Base-by-base conservation (phyloP, 2,329 filamentous ascomycete species). In the Penicillium hesseltinei region DNA sequence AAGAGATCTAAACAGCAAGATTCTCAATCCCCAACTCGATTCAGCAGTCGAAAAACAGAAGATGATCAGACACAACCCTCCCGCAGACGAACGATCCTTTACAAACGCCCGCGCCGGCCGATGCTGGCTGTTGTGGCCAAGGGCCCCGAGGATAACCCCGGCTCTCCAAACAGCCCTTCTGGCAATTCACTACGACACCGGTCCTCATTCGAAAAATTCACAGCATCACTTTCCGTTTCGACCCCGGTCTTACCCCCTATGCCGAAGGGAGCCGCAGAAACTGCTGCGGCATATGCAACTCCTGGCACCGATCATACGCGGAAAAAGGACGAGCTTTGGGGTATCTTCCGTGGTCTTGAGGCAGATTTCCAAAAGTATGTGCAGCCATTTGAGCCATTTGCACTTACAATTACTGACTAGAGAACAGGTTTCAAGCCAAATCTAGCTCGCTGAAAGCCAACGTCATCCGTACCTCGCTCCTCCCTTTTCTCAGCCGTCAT, bases 401-500 rank as follows among this genome's bases (percentile, higher is more conserved):
- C 27, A 21, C 31, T 39, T 33, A 13, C 15, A 35, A 57, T 62
- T 36, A 23, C 56, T 66, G 36, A 67, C 55, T 25, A 29, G 27
- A n/a, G 19, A 51, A 35, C 61, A 84, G 81, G 61, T 95, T 96
- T 66, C 83, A 87, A 61, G 80, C 84, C 57, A 95, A 92, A 73
- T 85, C 87, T 35, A 89, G 82, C 65, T 80, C 87, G 0, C 79
- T 92, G 64, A 92, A 91, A 69, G 89, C 91, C 62, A 87, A 86
- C 62, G 83, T 92, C 45, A 83, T 96, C 56, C 87, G 91, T 36
- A 82, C 81, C 8, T 81, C 84, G 1, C 80, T 96, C 4, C 75
- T 96, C 19, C 90, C 91, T 0, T 96, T 96, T 66, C 77, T 97
- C 43, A 83, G 85, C 56, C 86, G 83, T 51, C 87, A 92, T 66